These are phyloP conservation scores for Fusarium sp. DNA, from an alignment of 2,329 filamentous ascomycete genomes.

Conservation along the genomic window DNA sequence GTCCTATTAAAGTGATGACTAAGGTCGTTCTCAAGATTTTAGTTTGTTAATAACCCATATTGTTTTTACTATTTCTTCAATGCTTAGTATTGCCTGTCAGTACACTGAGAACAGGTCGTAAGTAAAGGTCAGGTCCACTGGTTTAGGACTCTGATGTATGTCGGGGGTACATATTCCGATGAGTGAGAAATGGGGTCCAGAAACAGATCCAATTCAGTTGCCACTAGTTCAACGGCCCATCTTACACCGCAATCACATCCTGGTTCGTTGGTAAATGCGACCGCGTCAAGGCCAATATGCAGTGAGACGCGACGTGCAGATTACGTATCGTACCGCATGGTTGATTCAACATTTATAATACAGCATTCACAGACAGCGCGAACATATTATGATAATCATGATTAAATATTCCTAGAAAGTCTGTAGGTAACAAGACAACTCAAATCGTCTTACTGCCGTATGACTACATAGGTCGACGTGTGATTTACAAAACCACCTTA, in stretches of 20 bases:
- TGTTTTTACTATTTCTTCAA: not conserved
- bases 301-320: not conserved
- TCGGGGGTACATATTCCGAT: not conserved
- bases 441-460: not conserved
- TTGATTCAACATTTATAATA: accelerated
- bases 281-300: not conserved
- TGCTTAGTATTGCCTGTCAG: not conserved
- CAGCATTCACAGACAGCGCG: accelerated
- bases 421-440: not conserved
- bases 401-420: conserved; percentile 9
- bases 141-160: not conserved
- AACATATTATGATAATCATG: not conserved
- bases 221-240: not conserved
- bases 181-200: not conserved
- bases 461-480: not conserved
- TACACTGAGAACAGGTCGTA: not conserved
- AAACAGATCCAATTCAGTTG: accelerated
- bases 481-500: not conserved
- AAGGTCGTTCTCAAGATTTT: accelerated
- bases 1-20: not conserved
- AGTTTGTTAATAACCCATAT: too few relatives aligned
- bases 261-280: accelerated
- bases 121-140: not conserved
- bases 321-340: not conserved
- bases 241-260: not conserved